Percentiles rank a stretch among this genome's conserved stretches.
These are phyloP conservation scores for Cucurbita moschata DNA, from an alignment of 306 rosid genomes.

Conservation along the genomic window DNA sequence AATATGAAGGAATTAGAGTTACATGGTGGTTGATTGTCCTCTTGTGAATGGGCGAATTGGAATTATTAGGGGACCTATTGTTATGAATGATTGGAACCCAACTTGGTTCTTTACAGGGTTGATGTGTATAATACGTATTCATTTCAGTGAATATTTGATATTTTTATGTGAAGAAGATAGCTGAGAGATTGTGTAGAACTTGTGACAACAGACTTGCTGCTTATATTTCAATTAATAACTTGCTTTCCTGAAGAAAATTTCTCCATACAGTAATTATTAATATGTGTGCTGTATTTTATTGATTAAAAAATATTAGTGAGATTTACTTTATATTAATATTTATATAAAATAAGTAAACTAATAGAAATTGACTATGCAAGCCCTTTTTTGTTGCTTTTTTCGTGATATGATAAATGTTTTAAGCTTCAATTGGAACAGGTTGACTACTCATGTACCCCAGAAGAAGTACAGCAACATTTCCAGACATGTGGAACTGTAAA, in stretches of 20 bases:
- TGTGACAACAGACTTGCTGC: neutral
- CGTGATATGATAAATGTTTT: neutral
- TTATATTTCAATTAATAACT: neutral
- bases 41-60: neutral
- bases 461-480: slow-evolving; percentile 87
- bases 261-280: neutral
- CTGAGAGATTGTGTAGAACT: neutral
- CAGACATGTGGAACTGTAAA: slow-evolving; percentile 73
- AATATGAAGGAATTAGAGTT: neutral
- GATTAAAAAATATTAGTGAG: neutral
- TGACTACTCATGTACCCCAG: slow-evolving; percentile 70
- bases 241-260: neutral
- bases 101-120: neutral
- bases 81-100: neutral
- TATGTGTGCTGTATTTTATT: neutral
- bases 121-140: neutral
- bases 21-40: neutral
- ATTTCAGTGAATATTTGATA: neutral
- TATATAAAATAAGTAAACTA: neutral
- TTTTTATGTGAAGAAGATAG: neutral
- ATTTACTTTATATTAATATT: neutral
- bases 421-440: slow-evolving; percentile 32
- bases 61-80: neutral
- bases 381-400: neutral
- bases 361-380: neutral